These are phyloP conservation scores for Tephrocybe rancida DNA, from an alignment of 768 basidiomycete species.

Conservation along the genomic window DNA sequence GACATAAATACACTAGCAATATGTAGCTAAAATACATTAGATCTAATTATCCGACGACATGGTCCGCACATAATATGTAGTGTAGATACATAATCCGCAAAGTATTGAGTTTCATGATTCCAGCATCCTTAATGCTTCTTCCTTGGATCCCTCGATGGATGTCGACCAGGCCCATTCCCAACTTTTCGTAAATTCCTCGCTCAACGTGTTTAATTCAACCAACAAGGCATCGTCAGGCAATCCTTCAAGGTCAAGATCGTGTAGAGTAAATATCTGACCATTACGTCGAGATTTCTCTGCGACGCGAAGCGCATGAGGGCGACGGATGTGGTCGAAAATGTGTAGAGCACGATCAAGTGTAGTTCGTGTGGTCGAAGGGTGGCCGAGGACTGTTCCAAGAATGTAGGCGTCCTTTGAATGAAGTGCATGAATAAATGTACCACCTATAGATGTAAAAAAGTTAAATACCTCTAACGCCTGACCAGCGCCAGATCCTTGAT, in stretches of 20 bases:
- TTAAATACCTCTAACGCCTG: constrained; percentile 54
- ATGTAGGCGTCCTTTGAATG: constrained; percentile 50
- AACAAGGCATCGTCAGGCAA: constrained; percentile 28
- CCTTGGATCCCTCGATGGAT: constrained; percentile 41
- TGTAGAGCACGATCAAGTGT: constrained; percentile 42
- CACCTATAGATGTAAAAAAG: neutral
- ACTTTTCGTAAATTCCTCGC: constrained; percentile 43
- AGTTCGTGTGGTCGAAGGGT: constrained; percentile 39
- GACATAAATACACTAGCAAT: no score
- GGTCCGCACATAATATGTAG: neutral
- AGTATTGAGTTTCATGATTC: constrained; percentile 12
- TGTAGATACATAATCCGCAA: neutral
- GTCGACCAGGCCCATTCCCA: constrained; percentile 69
- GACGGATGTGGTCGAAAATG: constrained; percentile 52
- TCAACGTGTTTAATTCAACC: constrained; percentile 39
- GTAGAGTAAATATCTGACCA: constrained; percentile 44
- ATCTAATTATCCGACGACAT: no score
- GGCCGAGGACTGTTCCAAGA: constrained; percentile 46
- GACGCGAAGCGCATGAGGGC: constrained; percentile 44
- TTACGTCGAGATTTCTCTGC: constrained; percentile 40
- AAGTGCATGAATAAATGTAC: neutral
- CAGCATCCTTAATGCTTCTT: constrained; percentile 37
- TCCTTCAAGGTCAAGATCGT: constrained; percentile 30
- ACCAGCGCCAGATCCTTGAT: constrained; percentile 61
- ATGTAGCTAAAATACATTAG: neutral